Conservation (phyloP, 345 rosid genomes). For the Aquilaria malaccensis region DNA sequence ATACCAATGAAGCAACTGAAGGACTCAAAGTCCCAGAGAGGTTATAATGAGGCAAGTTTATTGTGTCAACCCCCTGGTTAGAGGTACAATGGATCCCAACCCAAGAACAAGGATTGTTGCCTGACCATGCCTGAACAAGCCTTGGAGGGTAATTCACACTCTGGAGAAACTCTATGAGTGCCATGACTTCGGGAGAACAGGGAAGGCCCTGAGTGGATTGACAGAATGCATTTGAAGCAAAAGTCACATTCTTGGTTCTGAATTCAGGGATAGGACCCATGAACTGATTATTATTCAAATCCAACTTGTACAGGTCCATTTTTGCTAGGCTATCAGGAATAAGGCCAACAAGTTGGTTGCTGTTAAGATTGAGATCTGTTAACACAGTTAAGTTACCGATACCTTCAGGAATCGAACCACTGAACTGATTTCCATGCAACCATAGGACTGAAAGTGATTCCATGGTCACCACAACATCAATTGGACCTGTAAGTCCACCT, state of each 20-base stretch:
- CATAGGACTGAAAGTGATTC: conserved; percentile 42
- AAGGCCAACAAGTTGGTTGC: conserved; percentile 50
- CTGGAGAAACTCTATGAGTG: conserved; percentile 51
- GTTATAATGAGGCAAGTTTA: conserved; percentile 38
- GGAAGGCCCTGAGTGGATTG: conserved; percentile 31
- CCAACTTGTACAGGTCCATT: conserved; percentile 40
- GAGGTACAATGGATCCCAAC: conserved; percentile 39
- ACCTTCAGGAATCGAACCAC: conserved; percentile 54
- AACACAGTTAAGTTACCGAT: conserved; percentile 44
- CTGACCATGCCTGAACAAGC: conserved; percentile 54
- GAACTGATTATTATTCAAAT: conserved; percentile 58
- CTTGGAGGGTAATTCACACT: conserved; percentile 49
- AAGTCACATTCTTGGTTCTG: conserved; percentile 32
- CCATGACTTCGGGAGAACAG: conserved; percentile 56
- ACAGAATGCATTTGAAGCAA: conserved; percentile 46
- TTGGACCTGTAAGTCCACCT: conserved; percentile 44
- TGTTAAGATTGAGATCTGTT: conserved; percentile 54
- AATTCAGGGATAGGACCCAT: conserved; percentile 70
- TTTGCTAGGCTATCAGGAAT: conserved; percentile 45
- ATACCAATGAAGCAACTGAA: conserved; percentile 40
- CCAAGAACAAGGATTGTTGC: conserved; percentile 70
- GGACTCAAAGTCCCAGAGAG: conserved; percentile 67
- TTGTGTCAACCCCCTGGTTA: conserved; percentile 18
- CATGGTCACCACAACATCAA: conserved; percentile 54
- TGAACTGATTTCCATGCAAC: conserved; percentile 76